phyloP scores from a whole-genome alignment of 306 rosid species.

The Cicer pinnatifidum region DNA sequence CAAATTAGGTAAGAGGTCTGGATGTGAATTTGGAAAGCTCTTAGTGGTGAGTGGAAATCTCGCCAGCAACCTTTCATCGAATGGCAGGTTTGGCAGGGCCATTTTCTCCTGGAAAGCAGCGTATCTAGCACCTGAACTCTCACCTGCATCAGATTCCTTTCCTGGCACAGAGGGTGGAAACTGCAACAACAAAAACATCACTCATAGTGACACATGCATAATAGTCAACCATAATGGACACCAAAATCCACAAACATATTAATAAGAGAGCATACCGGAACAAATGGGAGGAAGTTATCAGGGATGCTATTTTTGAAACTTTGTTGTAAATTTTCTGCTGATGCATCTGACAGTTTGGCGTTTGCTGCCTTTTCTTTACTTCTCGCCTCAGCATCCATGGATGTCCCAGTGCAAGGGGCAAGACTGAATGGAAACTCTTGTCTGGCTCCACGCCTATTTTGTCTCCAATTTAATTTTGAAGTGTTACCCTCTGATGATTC shows the following conservation, averaged over 20 bases:
- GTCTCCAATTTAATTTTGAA: conserved; percentile 72
- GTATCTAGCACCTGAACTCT: conserved; percentile 57
- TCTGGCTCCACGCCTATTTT: conserved; percentile 61
- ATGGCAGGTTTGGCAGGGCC: conserved; percentile 75
- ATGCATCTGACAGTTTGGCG: conserved; percentile 57
- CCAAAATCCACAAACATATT: conserved; percentile 27
- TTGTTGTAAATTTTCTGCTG: conserved; percentile 58
- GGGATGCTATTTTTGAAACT: conserved; percentile 60
- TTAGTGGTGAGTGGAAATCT: conserved; percentile 74
- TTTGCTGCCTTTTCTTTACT: conserved; percentile 57
- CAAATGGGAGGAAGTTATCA: conserved; percentile 62
- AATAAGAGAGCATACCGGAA: conserved; percentile 60
- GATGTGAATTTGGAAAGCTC: conserved; percentile 63
- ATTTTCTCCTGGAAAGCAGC: conserved; percentile 76
- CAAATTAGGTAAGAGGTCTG: conserved; percentile 77
- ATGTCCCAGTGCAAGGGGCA: conserved; percentile 66
- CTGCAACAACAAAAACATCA: conserved; percentile 46
- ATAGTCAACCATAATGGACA: conserved; percentile 24
- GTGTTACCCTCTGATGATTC: conserved; percentile 65
- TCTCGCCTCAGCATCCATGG: conserved; percentile 63
- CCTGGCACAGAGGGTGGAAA: conserved; percentile 60
- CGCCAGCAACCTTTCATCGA: conserved; percentile 78
- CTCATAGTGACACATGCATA: conserved; percentile 40
- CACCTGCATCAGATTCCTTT: conserved; percentile 54
- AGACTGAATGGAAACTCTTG: conserved; percentile 96